phyloP scores from a whole-genome alignment of 2,329 filamentous ascomycete genomes.

The Gnomoniopsis sp. region DNA sequence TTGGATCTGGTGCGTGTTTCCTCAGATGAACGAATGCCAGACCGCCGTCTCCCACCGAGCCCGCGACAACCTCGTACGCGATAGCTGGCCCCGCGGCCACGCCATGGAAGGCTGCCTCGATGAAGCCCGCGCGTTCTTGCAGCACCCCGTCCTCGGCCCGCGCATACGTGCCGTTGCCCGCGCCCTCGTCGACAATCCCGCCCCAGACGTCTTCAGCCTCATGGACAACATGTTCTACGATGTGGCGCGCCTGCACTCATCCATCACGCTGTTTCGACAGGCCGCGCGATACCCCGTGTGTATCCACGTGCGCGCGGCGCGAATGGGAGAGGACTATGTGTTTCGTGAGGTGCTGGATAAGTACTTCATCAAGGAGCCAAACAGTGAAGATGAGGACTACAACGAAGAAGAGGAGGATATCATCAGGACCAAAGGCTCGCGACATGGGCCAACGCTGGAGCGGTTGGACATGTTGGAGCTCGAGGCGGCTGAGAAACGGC shows the following conservation, averaged over 20 bases:
- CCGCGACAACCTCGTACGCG: neutral
- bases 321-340: neutral
- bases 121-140: constrained; percentile 10
- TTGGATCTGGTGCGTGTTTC: constrained; percentile 15
- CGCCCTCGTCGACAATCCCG: neutral
- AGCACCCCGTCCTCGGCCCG: constrained; percentile 9
- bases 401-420: neutral
- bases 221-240: constrained; percentile 10
- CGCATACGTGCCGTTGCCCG: neutral
- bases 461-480: neutral
- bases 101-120: neutral
- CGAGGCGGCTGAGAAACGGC: neutral
- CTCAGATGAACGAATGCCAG: constrained; percentile 12
- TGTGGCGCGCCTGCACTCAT: constrained; percentile 7
- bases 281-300: constrained; percentile 4
- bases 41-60: neutral
- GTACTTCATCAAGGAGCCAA: neutral
- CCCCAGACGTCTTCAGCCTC: constrained; percentile 5
- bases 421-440: neutral
- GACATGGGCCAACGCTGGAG: constrained; percentile 1
- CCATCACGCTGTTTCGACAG: constrained; percentile 13
- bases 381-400: neutral
- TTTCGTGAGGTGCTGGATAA: constrained; percentile 4
- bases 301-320: neutral
- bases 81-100: neutral